Base-by-base conservation (phyloP, 768 basidiomycete genomes). In the Suillus alpinus region DNA sequence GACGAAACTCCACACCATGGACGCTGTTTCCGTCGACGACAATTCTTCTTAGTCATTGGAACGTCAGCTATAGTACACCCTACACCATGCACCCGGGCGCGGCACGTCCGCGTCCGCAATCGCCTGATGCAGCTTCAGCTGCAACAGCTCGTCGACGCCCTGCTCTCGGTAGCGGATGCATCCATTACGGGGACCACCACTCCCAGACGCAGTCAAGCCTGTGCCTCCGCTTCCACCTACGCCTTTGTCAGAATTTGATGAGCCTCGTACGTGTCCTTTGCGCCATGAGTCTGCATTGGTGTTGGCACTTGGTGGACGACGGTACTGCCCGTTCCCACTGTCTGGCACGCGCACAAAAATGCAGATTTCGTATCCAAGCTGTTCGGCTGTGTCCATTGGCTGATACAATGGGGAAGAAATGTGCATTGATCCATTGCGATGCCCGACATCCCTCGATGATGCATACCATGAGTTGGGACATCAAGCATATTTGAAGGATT, bases 61-160 rank as follows among this genome's bases (percentile, higher is more conserved):
- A n/a, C n/a, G n/a, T n/a, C n/a, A n/a, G n/a, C n/a, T n/a, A n/a
- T n/a, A n/a, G n/a, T n/a, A n/a, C n/a, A n/a, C n/a, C n/a, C n/a
- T n/a, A n/a, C n/a, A n/a, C n/a, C n/a, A n/a, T n/a, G 87, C 83
- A 2, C 85, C 83, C 12, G 76, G 68, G 0, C 86, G 86, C 2
- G 84, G 86, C 1, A 81, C 79, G 63, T 92, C 89, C 7, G 83
- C 81, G 47, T 83, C 85, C 10, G 89, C 86, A 56, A 98, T 78
- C 12, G 89, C 88, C 71, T 95, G 94, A 65, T 95, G 88, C 34
- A 98, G 80, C 71, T 98, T 97, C 60, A 98, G 80, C 73, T 97
- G 95, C 55, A 98, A 76, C 29, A 97, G 81, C 75, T 98, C 95
- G 71, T 98, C 95, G 2, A 98, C 95, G 12, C 93, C 94, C 74